A percentile compares a stretch with the other conserved stretches of the same genome.
Evolutionary conservation across 2,329 filamentous ascomycete species (phyloP).

Genomic region (Microdochium paspali): DNA sequence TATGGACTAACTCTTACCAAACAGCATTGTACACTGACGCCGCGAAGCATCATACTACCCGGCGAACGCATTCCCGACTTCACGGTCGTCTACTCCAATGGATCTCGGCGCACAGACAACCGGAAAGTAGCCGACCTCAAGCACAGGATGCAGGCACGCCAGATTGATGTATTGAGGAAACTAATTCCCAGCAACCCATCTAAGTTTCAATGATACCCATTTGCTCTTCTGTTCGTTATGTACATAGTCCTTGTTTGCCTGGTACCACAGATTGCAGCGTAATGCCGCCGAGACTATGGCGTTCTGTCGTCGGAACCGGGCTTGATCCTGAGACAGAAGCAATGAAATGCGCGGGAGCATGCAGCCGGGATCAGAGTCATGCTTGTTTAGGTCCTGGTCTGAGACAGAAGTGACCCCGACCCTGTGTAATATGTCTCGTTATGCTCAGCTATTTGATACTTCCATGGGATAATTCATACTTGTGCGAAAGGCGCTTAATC

Average conservation of each 20-base stretch:
- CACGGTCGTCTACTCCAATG: slow-evolving; percentile 61
- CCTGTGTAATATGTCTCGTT: too few relatives aligned
- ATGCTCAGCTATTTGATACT: too few relatives aligned
- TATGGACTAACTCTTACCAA: not conserved
- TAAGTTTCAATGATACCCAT: slow-evolving; percentile 30
- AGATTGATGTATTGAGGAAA: slow-evolving; percentile 57
- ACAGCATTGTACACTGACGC: slow-evolving; percentile 62
- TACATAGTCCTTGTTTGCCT: not conserved
- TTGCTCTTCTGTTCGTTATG: not conserved
- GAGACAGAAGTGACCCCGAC: too few relatives aligned
- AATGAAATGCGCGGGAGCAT: too few relatives aligned
- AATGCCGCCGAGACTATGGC: too few relatives aligned
- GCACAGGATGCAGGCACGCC: slow-evolving; percentile 53
- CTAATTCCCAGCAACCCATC: slow-evolving; percentile 56
- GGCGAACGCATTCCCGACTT: slow-evolving; percentile 53
- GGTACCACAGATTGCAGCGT: too few relatives aligned
- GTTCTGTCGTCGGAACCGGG: too few relatives aligned
- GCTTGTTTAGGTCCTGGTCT: too few relatives aligned
- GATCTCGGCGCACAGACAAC: slow-evolving; percentile 45
- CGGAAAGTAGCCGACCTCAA: slow-evolving; percentile 54
- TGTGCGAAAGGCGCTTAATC: too few relatives aligned
- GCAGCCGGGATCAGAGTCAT: too few relatives aligned
- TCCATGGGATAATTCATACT: too few relatives aligned
- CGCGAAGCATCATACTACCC: slow-evolving; percentile 48
- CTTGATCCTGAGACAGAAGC: too few relatives aligned